Base-by-base conservation (phyloP, 257 asterid genomes). In the Linaria vulgaris region DNA sequence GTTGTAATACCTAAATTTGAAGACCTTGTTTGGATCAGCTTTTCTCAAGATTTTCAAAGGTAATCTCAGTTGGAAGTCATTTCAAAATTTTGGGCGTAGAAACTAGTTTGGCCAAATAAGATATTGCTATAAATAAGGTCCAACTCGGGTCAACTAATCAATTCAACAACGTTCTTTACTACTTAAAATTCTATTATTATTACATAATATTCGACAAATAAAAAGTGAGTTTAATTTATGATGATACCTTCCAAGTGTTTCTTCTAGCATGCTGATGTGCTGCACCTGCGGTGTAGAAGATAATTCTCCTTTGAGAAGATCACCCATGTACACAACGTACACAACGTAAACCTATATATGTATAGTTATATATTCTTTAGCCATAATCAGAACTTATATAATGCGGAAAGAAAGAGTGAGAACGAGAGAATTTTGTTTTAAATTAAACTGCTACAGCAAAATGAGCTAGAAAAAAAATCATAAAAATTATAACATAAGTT, bases 241-340 rank as follows among this genome's bases (percentile, higher is more conserved):
- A 25, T 39, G 9, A 39, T n/a, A 82, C 90, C 81, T 80, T 59
- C 83, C 88, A 11, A 82, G 1, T 20, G 60, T 75, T 59, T 79
- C 68, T 39, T 78, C 82, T 13, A 85, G 82, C 39, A 85, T 73
- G 76, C 78, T 82, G 71, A 62, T 60, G 59, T 85, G 94, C 3
- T 63, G 73, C n/a, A n/a, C n/a, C n/a, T n/a, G n/a, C 1, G 83
- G 72, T 13, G 77, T 56, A 0, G 77, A 73, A 0, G 81, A 65
- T 58, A 68, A 62, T 14, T 68, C 82, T 31, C 75, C 79, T 53
- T 68, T 72, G 10, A 73, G 92, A 14, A 56, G 74, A 57, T 80
- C 83, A 0, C 92, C 88, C 92, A 82, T 85, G 73, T 85, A 82
- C 53, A 82, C 88, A 19, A 85, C 67, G n/a, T n/a, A n/a, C n/a